These are phyloP conservation scores for Mrakiaceae sp. DNA, from an alignment of 1,284 basidiomycete genomes.

Conservation along the genomic window DNA sequence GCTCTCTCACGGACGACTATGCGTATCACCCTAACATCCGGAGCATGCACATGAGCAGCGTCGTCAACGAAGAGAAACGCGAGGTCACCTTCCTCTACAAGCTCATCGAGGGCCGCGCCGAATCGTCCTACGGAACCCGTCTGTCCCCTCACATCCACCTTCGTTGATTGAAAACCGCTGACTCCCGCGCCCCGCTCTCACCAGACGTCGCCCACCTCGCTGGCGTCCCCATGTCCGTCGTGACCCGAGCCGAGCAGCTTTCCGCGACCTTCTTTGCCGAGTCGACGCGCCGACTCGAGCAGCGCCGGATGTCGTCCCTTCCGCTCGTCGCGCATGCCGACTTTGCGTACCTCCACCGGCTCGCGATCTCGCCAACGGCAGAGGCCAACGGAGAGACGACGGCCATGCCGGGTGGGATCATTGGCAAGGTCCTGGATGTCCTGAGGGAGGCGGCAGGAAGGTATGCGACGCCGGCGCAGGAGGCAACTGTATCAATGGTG, in stretches of 20 bases:
- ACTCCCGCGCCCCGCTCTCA: neutral
- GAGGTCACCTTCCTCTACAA: constrained; percentile 90
- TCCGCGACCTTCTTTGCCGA: constrained; percentile 78
- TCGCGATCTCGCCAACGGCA: neutral
- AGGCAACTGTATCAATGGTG: no score
- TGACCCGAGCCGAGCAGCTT: constrained; percentile 72
- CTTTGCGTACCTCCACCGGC: constrained; percentile 53
- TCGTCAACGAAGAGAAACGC: constrained; percentile 77
- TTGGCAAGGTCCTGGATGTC: no score
- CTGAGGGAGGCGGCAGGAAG: no score
- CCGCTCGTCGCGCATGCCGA: constrained; percentile 74
- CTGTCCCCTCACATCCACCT: constrained; percentile 6
- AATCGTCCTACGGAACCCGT: constrained; percentile 80
- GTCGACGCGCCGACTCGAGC: constrained; percentile 63
- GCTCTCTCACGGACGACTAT: constrained; percentile 36
- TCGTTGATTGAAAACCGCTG: neutral
- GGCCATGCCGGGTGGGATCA: no score
- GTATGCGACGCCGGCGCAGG: no score
- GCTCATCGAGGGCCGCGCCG: constrained; percentile 74
- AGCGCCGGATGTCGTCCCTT: constrained; percentile 51
- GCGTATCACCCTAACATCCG: constrained; percentile 84
- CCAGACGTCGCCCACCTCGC: constrained; percentile 70
- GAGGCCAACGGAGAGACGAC: no score
- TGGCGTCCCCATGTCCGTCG: constrained; percentile 66
- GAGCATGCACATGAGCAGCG: constrained; percentile 87